Conservation (phyloP, 805 yeast genomes). For the Suhomyces vadensis region DNA sequence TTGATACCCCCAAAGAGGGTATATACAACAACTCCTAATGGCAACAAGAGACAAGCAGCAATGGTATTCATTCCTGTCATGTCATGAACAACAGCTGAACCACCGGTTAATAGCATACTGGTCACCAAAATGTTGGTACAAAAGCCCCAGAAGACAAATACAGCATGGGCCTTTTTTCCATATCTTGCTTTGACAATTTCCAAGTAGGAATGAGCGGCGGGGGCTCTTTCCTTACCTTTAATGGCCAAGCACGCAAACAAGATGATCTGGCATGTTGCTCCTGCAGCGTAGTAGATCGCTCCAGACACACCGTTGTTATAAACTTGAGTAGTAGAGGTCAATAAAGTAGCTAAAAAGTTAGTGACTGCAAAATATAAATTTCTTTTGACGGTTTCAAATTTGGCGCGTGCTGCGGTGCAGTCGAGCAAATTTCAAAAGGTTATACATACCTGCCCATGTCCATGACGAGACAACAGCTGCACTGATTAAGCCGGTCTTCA, state of each 20-base stretch:
- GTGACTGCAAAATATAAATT: slow-evolving; percentile 14
- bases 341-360: slow-evolving; percentile 49
- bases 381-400: not conserved
- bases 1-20: slow-evolving; percentile 47
- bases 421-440: not conserved
- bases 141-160: slow-evolving; percentile 75
- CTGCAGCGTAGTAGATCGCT: slow-evolving; percentile 83
- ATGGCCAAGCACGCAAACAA: slow-evolving; percentile 85
- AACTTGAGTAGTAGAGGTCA: slow-evolving; percentile 76
- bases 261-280: slow-evolving; percentile 87
- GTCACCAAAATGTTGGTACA: slow-evolving; percentile 89
- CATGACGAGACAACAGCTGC: slow-evolving; percentile 92
- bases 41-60: slow-evolving; percentile 81
- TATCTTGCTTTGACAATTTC: slow-evolving; percentile 82
- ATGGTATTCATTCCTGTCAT: slow-evolving; percentile 81
- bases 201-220: slow-evolving; percentile 87
- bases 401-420: not conserved
- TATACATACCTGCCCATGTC: slow-evolving; percentile 59
- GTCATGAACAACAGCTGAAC: slow-evolving; percentile 77
- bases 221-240: slow-evolving; percentile 85
- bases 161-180: slow-evolving; percentile 71
- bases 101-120: slow-evolving; percentile 90
- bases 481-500: slow-evolving; percentile 79
- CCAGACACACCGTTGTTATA: slow-evolving; percentile 77
- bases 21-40: slow-evolving; percentile 65